phyloP scores from a whole-genome alignment of 768 basidiomycete species.

The Auriscalpium microsporum region DNA sequence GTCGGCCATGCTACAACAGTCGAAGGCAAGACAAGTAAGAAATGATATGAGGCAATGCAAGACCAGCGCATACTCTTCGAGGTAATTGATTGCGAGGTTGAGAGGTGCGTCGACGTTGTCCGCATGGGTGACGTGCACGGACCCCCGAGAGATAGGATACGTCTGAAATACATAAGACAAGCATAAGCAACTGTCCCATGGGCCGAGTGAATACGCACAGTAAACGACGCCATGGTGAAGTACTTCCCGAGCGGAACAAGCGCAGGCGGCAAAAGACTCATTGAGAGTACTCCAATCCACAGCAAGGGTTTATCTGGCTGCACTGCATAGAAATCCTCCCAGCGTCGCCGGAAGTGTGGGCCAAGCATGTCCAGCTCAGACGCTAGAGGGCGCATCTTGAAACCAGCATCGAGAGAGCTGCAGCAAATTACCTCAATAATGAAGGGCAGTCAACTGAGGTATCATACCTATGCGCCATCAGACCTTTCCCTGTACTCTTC shows the following conservation, averaged over 20 bases:
- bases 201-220: not conserved
- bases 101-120: slow-evolving; percentile 15
- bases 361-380: slow-evolving; percentile 18
- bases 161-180: not conserved
- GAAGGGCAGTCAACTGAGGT: no score
- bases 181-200: not conserved
- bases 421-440: not conserved
- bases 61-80: not conserved
- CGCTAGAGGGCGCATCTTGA: slow-evolving; percentile 18
- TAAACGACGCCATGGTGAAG: not conserved
- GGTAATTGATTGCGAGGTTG: not conserved
- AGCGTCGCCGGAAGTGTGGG: slow-evolving; percentile 18
- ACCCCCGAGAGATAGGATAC: slow-evolving; percentile 17
- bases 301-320: slow-evolving; percentile 19
- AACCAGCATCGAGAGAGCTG: slow-evolving; percentile 17
- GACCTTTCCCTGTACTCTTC: slow-evolving; percentile 32
- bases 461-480: slow-evolving; percentile 46
- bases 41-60: not conserved
- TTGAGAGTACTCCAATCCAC: not conserved
- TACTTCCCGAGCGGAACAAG: not conserved
- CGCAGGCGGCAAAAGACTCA: slow-evolving; percentile 6
- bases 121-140: slow-evolving; percentile 16
- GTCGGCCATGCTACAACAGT: slow-evolving; percentile 18
- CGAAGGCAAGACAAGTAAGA: not conserved
- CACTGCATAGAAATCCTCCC: slow-evolving; percentile 17